A percentile compares a stretch with the other conserved stretches of the same genome.
Evolutionary conservation across 2,329 filamentous ascomycete species (phyloP).

Genomic region (Botrytis cinerea): DNA sequence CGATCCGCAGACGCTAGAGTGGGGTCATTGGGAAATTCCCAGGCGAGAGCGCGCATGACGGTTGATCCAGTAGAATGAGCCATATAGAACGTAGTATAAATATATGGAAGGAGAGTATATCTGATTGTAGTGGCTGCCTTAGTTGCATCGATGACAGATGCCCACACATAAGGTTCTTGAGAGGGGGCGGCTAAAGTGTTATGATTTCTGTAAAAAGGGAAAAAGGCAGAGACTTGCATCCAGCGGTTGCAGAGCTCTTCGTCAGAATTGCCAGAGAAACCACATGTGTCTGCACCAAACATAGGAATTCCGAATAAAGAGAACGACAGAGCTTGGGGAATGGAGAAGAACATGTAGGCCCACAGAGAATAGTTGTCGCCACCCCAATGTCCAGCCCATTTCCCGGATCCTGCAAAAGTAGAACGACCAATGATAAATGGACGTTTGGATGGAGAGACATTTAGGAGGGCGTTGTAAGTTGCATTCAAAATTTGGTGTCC

Average conservation of each 20-base stretch:
- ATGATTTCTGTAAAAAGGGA: constrained; percentile 79
- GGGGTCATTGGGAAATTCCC: constrained; percentile 74
- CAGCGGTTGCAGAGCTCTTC: constrained; percentile 72
- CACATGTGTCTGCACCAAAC: constrained; percentile 72
- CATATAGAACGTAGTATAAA: constrained; percentile 72
- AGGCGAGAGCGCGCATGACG: constrained; percentile 71
- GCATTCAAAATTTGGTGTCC: constrained; percentile 75
- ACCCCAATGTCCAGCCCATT: constrained; percentile 80
- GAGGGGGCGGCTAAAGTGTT: constrained; percentile 60
- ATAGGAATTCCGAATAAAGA: constrained; percentile 75
- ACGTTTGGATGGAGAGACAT: constrained; percentile 58
- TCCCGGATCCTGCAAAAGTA: constrained; percentile 76
- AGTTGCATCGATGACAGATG: constrained; percentile 63
- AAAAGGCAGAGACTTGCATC: constrained; percentile 74
- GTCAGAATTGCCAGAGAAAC: constrained; percentile 67
- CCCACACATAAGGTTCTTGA: constrained; percentile 75
- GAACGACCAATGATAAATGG: constrained; percentile 84
- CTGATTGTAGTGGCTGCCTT: constrained; percentile 68
- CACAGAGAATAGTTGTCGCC: constrained; percentile 73
- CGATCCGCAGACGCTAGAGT: constrained; percentile 65
- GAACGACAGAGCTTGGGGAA: constrained; percentile 76
- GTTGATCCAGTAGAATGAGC: constrained; percentile 67
- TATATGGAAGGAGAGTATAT: constrained; percentile 70
- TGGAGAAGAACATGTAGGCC: constrained; percentile 74
- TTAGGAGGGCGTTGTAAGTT: constrained; percentile 55